phyloP scores from a whole-genome alignment of 2,329 filamentous ascomycete species.

The Monilinia fructigena region DNA sequence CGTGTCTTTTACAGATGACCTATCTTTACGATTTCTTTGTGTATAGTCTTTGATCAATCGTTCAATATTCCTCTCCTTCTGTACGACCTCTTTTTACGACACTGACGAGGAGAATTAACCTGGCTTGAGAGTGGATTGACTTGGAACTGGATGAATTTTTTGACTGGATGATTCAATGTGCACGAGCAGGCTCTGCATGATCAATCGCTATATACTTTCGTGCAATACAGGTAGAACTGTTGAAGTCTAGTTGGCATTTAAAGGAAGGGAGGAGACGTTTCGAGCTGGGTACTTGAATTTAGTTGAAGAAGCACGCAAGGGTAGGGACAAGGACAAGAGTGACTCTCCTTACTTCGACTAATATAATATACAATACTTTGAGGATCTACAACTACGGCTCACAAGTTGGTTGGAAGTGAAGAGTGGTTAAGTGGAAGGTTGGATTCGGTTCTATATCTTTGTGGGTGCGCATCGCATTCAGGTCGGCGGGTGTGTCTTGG shows the following conservation, averaged over 20 bases:
- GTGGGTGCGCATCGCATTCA: not conserved
- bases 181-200: constrained; percentile 27
- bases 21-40: not conserved
- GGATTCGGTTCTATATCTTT: not conserved
- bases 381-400: not conserved
- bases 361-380: not conserved
- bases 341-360: not conserved
- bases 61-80: not conserved
- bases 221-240: not conserved
- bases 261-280: not conserved
- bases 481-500: not conserved
- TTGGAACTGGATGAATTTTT: not conserved
- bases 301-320: not conserved
- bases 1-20: not conserved
- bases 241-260: not conserved
- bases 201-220: not conserved
- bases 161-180: constrained; percentile 1
- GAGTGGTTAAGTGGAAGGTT: not conserved
- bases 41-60: not conserved
- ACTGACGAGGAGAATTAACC: not conserved
- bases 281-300: not conserved
- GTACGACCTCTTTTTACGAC: not conserved
- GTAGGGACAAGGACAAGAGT: no score
- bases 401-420: not conserved
- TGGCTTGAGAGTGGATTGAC: not conserved